Evolutionary conservation across 2,329 filamentous ascomycete genomes (phyloP).

Genomic region (Aureobasidium subglaciale): DNA sequence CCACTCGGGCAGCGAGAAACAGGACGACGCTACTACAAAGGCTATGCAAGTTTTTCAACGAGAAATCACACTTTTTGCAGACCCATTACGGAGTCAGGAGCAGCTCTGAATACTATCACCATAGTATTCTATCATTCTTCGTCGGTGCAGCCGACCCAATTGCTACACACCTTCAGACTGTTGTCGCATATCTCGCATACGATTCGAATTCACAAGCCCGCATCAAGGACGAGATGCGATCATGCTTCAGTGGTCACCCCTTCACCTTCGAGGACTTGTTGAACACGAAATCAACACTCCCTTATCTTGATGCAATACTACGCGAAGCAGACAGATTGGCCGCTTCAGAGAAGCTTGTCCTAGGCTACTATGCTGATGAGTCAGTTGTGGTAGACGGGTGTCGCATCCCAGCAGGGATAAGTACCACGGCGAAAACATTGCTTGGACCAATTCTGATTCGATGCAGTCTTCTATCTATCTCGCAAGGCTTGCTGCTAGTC

Average conservation of each 20-base stretch:
- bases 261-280: not conserved
- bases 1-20: not conserved
- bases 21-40: not conserved
- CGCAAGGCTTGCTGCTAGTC: slow-evolving; percentile 7
- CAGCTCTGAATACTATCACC: not conserved
- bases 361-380: not conserved
- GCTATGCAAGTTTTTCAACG: not conserved
- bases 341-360: slow-evolving; percentile 13
- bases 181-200: not conserved
- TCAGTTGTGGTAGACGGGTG: not conserved
- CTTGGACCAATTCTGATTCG: not conserved
- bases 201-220: not conserved
- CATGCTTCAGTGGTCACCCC: not conserved
- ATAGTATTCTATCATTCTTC: not conserved
- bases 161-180: not conserved
- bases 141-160: not conserved
- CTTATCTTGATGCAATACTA: not conserved
- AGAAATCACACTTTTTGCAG: not conserved
- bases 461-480: slow-evolving; percentile 17
- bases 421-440: too few relatives aligned
- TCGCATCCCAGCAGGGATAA: not conserved
- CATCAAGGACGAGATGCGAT: not conserved
- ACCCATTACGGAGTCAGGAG: not conserved
- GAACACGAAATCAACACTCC: not conserved
- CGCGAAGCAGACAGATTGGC: slow-evolving; percentile 9